Base-by-base conservation (phyloP, 805 yeast genomes). In the Dipodascus albidus region DNA sequence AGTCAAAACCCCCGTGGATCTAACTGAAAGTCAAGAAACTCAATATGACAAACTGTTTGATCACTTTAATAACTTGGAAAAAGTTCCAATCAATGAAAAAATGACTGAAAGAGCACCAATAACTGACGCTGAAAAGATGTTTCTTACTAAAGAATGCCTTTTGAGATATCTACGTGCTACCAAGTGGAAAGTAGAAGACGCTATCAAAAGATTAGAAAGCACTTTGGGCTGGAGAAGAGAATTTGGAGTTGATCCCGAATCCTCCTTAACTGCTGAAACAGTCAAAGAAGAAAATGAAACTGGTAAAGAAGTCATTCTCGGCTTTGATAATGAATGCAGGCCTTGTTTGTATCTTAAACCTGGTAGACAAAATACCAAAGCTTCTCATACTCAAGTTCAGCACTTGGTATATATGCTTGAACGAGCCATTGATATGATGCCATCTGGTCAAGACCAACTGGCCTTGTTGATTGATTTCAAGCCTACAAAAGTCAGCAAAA, bases 171-270 rank as follows among this genome's bases (percentile, higher is more conserved):
- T 91, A 53, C 78, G 97, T 53, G 99, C 99, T 22, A 85, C 96
- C 22, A 91, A 88, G 67, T 93, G 99, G 99, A 75, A 78, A 27
- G 75, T 75, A 0, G 68, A 75, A 24, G 87, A 83, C 11, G 86
- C 95, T 42, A 82, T 82, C 50, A 76, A 77, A 53, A 79, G 99
- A 63, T 74, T 93, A 9, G 84, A 81, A 59, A 78, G 80, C 21
- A 83, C 98, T 0, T 59, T 93, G 20, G 82, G 87, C 2, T 93
- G 99, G 99, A 81, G 99, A 72, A 81, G 97, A 60, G 91, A 86
- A 59, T 90, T 89, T 65, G 97, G 97, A 22, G 82, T 85, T 35
- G 69, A 68, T 48, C 69, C 71, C n/a, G 59, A 59, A 14, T 47
- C 58, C 41, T 33, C 62, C n/a, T 59, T 72, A 49, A 57, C 69